Conservation (phyloP, 306 rosid species). For the Malus sieversii region DNA sequence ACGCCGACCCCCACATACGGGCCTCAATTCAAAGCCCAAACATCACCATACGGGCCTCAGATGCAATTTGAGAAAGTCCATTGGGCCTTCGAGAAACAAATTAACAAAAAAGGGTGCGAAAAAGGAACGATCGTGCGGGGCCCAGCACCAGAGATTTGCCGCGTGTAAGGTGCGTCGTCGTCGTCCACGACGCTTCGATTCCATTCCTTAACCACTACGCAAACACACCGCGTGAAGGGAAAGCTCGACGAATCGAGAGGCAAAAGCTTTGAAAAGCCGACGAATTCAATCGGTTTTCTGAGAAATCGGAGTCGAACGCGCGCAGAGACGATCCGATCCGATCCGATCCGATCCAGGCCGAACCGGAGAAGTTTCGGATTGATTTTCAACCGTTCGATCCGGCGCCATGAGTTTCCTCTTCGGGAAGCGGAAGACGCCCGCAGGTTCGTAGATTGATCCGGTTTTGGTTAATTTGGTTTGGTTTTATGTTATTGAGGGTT, state of each 20-base stretch:
- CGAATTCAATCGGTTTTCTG: neutral
- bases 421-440: slow-evolving; percentile 91
- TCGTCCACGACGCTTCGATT: neutral
- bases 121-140: neutral
- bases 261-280: neutral
- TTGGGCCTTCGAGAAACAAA: neutral
- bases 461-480: neutral
- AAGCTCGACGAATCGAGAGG: neutral
- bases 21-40: neutral
- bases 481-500: neutral
- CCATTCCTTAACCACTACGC: slow-evolving; percentile 4
- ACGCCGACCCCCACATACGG: no score
- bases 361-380: neutral
- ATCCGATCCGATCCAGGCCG: slow-evolving; percentile 7
- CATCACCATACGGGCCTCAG: neutral
- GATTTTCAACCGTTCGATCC: slow-evolving; percentile 17
- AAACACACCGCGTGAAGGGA: neutral
- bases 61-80: neutral
- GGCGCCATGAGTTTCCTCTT: slow-evolving; percentile 78
- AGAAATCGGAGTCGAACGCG: neutral
- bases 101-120: neutral
- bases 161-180: neutral
- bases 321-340: neutral
- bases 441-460: slow-evolving; percentile 40
- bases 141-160: neutral